A percentile compares a stretch with the other conserved stretches of the same genome.
Evolutionary conservation across 768 basidiomycete genomes (phyloP).

Genomic region (Daedaleopsis sinensis): DNA sequence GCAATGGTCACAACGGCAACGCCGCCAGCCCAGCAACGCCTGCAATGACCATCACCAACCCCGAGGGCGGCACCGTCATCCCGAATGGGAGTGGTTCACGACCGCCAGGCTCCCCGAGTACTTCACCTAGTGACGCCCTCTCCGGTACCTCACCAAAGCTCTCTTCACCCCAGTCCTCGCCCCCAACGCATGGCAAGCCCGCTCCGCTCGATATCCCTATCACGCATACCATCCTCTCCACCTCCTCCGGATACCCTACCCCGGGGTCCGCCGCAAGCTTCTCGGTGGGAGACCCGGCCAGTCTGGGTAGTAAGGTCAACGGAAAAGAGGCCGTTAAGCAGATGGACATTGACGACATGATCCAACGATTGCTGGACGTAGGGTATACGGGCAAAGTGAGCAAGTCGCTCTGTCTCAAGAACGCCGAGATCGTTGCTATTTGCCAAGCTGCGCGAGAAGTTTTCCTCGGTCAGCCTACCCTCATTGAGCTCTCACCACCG

Average conservation of each 20-base stretch:
- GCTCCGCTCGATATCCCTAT: constrained; percentile 77
- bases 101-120: constrained; percentile 33
- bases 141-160: constrained; percentile 35
- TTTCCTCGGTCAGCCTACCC: constrained; percentile 93
- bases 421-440: constrained; percentile 91
- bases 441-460: constrained; percentile 96
- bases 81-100: constrained; percentile 45
- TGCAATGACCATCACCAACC: constrained; percentile 36
- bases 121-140: constrained; percentile 41
- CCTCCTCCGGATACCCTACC: constrained; percentile 46
- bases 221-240: constrained; percentile 83
- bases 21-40: constrained; percentile 38
- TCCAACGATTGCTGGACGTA: constrained; percentile 91
- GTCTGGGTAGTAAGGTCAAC: constrained; percentile 35
- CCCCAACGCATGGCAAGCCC: constrained; percentile 40
- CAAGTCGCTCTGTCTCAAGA: constrained; percentile 95
- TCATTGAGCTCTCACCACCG: constrained; percentile 95
- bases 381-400: constrained; percentile 98
- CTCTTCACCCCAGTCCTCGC: constrained; percentile 26
- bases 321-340: constrained; percentile 68
- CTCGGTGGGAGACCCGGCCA: constrained; percentile 39
- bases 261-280: constrained; percentile 49
- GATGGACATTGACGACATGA: constrained; percentile 98
- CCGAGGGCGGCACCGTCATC: constrained; percentile 36
- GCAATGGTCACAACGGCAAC: constrained; percentile 39